phyloP scores from a whole-genome alignment of 306 rosid species.

The Hippophae rhamnoides region DNA sequence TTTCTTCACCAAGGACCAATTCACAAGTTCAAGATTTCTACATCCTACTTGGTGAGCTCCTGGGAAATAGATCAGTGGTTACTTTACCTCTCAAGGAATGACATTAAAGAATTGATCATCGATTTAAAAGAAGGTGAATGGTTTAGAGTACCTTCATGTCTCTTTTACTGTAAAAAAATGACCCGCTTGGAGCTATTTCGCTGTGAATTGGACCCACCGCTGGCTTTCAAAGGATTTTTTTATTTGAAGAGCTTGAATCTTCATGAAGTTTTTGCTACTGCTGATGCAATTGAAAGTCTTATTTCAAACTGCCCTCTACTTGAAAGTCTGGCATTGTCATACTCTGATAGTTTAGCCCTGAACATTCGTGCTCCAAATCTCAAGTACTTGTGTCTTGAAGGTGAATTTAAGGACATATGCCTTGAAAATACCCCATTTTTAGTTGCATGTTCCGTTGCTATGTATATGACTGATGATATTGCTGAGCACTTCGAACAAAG shows the following conservation, averaged over 20 bases:
- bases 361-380: slow-evolving; percentile 61
- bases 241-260: slow-evolving; percentile 43
- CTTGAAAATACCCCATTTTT: slow-evolving; percentile 32
- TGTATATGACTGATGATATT: slow-evolving; percentile 58
- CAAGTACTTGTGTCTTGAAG: slow-evolving; percentile 58
- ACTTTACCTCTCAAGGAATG: slow-evolving; percentile 35
- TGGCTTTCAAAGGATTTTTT: slow-evolving; percentile 33
- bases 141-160: slow-evolving; percentile 35
- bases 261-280: slow-evolving; percentile 44
- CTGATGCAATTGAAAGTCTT: slow-evolving; percentile 61
- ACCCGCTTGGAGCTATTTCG: slow-evolving; percentile 28
- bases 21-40: slow-evolving; percentile 35
- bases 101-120: slow-evolving; percentile 38
- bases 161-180: slow-evolving; percentile 43
- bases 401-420: slow-evolving; percentile 51
- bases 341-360: slow-evolving; percentile 52
- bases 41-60: slow-evolving; percentile 20
- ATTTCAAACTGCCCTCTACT: slow-evolving; percentile 57
- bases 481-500: slow-evolving; percentile 46
- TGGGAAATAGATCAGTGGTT: slow-evolving; percentile 47
- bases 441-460: slow-evolving; percentile 43
- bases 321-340: slow-evolving; percentile 54
- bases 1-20: slow-evolving; percentile 23
- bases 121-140: slow-evolving; percentile 37
- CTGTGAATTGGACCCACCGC: slow-evolving; percentile 41